Conservation (phyloP, 441 rosid genomes). For the Eugenia klotzschiana region DNA sequence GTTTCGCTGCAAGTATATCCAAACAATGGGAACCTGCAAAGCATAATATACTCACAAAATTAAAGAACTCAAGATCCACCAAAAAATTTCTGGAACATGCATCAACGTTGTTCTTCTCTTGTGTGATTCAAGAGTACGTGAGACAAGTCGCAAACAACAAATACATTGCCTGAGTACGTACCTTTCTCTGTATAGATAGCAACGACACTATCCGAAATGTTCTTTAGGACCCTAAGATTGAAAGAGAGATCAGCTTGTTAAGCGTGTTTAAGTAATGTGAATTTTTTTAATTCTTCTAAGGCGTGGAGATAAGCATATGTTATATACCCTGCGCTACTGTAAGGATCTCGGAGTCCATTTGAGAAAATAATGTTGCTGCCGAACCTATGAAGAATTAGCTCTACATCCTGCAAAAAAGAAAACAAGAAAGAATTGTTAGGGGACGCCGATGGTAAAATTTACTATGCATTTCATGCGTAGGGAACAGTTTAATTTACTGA, state of each 20-base stretch:
- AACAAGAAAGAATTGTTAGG: background rate
- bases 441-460: background rate
- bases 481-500: background rate
- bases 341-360: background rate
- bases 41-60: background rate
- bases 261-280: background rate
- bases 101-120: background rate
- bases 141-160: background rate
- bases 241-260: background rate
- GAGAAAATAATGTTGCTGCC: background rate
- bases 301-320: background rate
- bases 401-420: background rate
- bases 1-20: slow-evolving; percentile 3
- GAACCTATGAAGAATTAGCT: background rate
- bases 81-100: background rate
- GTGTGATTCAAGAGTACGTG: background rate
- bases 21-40: background rate
- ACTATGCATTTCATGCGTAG: background rate
- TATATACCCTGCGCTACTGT: background rate
- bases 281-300: background rate
- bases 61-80: background rate
- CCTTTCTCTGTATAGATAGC: background rate
- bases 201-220: background rate
- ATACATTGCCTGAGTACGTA: background rate
- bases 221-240: background rate